Conservation (phyloP, 768 basidiomycete species). For the Kondoa malvinella region DNA sequence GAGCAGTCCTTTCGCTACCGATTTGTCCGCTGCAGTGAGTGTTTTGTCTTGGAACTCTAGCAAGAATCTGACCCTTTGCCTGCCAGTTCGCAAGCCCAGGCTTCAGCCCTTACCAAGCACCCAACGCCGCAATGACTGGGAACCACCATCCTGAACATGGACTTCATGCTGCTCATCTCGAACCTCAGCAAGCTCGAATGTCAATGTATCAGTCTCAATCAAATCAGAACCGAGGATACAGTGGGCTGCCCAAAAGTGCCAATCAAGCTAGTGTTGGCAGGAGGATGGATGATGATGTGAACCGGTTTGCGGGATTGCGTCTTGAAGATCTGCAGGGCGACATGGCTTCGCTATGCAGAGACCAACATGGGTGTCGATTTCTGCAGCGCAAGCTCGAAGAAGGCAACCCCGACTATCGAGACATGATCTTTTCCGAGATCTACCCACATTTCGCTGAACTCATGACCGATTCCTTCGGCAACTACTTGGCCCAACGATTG, state of each 20-base stretch:
- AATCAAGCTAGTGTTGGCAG: not conserved
- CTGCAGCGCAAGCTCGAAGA: conserved; percentile 98
- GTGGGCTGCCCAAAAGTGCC: not conserved
- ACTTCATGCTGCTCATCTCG: not conserved
- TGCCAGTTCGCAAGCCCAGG: not conserved
- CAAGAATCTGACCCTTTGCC: not conserved
- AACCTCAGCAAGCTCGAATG: too few relatives aligned
- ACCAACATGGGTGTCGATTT: conserved; percentile 96
- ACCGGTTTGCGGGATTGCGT: conserved; percentile 88
- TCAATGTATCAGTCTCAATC: not conserved
- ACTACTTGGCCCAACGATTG: conserved; percentile 95
- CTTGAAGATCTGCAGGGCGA: conserved; percentile 92
- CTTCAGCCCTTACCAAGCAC: not conserved
- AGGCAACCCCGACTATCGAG: conserved; percentile 81
- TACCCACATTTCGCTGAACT: conserved; percentile 93
- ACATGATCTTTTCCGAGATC: conserved; percentile 98
- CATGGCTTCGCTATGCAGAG: conserved; percentile 85
- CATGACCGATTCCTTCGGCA: conserved; percentile 99
- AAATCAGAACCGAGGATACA: not conserved
- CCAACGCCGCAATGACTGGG: too few relatives aligned
- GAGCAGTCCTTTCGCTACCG: not conserved
- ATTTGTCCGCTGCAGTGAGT: not conserved
- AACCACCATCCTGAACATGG: too few relatives aligned
- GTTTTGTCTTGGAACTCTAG: not conserved
- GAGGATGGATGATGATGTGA: conserved; percentile 30